Conservation (phyloP, 345 rosid genomes). For the Hirschfeldia incana region DNA sequence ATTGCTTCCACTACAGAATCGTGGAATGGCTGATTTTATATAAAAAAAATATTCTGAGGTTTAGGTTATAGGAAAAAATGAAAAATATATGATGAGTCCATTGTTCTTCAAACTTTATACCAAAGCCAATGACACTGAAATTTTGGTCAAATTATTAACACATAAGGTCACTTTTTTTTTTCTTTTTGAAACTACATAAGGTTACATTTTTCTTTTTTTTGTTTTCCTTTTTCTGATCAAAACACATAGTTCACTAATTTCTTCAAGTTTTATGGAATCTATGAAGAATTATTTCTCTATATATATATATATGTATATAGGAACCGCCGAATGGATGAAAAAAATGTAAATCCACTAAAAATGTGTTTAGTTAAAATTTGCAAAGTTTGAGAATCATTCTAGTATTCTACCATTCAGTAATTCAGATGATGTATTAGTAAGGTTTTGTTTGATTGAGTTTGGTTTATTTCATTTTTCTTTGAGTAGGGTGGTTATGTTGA, state of each 20-base stretch:
- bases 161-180: not conserved
- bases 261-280: not conserved
- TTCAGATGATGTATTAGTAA: not conserved
- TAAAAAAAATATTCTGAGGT: not conserved
- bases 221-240: too few relatives aligned
- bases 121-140: not conserved
- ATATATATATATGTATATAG: too few relatives aligned
- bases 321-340: not conserved
- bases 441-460: slow-evolving; percentile 15
- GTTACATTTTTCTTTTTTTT: not conserved
- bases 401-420: not conserved
- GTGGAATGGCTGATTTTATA: not conserved
- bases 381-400: not conserved
- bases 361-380: not conserved
- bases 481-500: slow-evolving; percentile 72
- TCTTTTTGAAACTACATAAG: not conserved
- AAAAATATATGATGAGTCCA: not conserved
- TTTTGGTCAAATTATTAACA: not conserved
- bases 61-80: not conserved
- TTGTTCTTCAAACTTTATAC: not conserved
- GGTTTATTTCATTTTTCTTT: slow-evolving; percentile 22
- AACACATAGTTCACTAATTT: too few relatives aligned
- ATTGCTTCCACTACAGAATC: not conserved
- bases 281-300: too few relatives aligned
- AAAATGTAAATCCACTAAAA: too few relatives aligned